Evolutionary conservation across 2,329 filamentous ascomycete species (phyloP).

Genomic region (Pseudonectria buxi): DNA sequence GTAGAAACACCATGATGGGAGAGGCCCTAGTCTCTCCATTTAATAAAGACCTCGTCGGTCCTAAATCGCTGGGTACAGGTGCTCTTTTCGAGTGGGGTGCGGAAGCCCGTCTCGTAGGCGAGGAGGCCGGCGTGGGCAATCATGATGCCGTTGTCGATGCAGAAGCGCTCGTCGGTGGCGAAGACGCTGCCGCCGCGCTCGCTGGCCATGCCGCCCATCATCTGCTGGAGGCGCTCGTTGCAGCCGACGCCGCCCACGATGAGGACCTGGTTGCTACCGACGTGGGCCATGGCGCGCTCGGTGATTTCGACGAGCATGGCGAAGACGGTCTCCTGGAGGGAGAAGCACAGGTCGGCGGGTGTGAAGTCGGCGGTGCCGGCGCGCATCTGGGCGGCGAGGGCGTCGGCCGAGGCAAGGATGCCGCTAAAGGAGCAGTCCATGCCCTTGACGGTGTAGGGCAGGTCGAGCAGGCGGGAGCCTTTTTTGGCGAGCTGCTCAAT

Average conservation of each 20-base stretch:
- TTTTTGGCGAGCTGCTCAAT: constrained; percentile 87
- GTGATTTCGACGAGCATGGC: constrained; percentile 99
- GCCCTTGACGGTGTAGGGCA: constrained; percentile 94
- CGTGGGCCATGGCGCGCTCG: constrained; percentile 96
- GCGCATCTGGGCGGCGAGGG: constrained; percentile 63
- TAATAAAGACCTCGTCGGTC: constrained; percentile 73
- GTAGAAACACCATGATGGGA: constrained; percentile 2
- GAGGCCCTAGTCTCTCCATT: constrained; percentile 63
- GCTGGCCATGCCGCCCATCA: constrained; percentile 95
- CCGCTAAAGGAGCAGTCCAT: constrained; percentile 98
- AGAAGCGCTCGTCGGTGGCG: constrained; percentile 94
- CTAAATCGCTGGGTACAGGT: constrained; percentile 79
- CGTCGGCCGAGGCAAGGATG: constrained; percentile 77
- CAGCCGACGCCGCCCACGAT: constrained; percentile 95
- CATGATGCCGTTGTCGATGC: constrained; percentile 99
- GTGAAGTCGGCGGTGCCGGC: constrained; percentile 55
- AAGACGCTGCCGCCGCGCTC: constrained; percentile 86
- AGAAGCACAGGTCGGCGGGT: constrained; percentile 83
- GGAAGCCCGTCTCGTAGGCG: constrained; percentile 75
- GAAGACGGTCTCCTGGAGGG: constrained; percentile 88
- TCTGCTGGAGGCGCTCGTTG: constrained; percentile 89
- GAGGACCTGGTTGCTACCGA: constrained; percentile 81
- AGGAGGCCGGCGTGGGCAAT: constrained; percentile 92
- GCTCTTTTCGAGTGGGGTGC: constrained; percentile 69
- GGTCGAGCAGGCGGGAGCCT: constrained; percentile 67